Evolutionary conservation across 2,329 filamentous ascomycete species (phyloP).

Genomic region (Stagonosporopsis cucurbitacearum): DNA sequence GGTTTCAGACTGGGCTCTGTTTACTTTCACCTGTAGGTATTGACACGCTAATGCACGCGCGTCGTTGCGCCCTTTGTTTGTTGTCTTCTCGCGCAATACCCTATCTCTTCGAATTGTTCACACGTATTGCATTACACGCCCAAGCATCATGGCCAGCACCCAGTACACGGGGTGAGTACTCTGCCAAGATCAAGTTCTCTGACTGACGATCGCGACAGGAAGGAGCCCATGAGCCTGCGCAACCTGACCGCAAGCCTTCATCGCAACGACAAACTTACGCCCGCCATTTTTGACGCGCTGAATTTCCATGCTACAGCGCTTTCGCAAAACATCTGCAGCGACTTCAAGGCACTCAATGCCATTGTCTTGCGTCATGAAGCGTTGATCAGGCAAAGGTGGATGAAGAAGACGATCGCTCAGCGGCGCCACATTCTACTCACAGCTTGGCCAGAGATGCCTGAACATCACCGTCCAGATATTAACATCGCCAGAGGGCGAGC

Average conservation of each 20-base stretch:
- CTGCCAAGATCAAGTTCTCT: background rate
- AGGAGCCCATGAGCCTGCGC: background rate
- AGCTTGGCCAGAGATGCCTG: conserved; percentile 10
- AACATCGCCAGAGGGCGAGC: background rate
- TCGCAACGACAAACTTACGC: background rate
- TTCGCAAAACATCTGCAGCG: background rate
- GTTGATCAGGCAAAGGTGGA: conserved; percentile 2
- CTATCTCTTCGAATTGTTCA: background rate
- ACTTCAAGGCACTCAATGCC: background rate
- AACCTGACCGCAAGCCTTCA: background rate
- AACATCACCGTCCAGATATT: background rate
- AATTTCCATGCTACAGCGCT: background rate
- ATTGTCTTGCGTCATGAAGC: conserved; percentile 9
- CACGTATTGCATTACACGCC: background rate
- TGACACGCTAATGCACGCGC: background rate
- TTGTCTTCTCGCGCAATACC: background rate
- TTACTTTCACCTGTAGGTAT: background rate
- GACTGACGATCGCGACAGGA: background rate
- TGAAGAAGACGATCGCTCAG: conserved; percentile 5
- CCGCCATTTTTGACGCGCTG: background rate
- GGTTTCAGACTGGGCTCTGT: background rate
- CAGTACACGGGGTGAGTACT: background rate
- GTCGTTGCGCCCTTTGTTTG: background rate
- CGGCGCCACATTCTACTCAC: conserved; percentile 1
- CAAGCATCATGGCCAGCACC: background rate